Base-by-base conservation (phyloP, 306 rosid genomes). In the Spatholobus suberectus region DNA sequence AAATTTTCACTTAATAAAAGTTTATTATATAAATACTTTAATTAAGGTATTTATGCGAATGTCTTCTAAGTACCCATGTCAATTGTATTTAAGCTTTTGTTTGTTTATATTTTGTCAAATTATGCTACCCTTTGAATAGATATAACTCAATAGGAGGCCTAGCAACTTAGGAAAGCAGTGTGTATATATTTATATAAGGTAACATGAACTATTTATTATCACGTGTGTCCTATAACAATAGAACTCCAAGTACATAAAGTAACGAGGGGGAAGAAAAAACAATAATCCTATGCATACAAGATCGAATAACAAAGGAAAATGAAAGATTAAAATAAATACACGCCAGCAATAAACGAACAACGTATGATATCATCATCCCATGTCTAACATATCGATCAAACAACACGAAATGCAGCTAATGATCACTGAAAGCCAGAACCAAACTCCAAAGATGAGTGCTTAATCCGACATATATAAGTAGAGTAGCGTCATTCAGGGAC, bases 171-270 rank as follows among this genome's bases (percentile, higher is more conserved):
- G 32, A 21, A 57, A 54, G 27, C 61, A 46, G 21, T 37, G 32
- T 37, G 41, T 5, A 37, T 37, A 37, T 37, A 37, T 37, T 37
- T 37, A 37, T 37, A 37, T 4, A 37, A 37, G 5, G 41, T 18
- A 7, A 18, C 8, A 52, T 6, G 24, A 18, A 55, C 1, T 21
- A 57, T 57, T 21, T 23, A 9, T 79, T 37, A 40, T 4, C 34
- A 35, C 54, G 57, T 24, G 13, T 55, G 20, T 66, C 59, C 69
- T 69, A 40, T 51, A 68, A 79, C 59, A 69, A 70, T 13, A 79
- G 54, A 67, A 26, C 15, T 40, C 55, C 20, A 69, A 69, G 26
- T 68, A 68, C 76, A 79, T 3, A 41, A 35, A 52, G 24, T 11
- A 58, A 12, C 11, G 37, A 23, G 11, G 9, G 38, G 15, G 24